Conservation (phyloP, 306 rosid genomes). For the Psophocarpus tetragonolobus region DNA sequence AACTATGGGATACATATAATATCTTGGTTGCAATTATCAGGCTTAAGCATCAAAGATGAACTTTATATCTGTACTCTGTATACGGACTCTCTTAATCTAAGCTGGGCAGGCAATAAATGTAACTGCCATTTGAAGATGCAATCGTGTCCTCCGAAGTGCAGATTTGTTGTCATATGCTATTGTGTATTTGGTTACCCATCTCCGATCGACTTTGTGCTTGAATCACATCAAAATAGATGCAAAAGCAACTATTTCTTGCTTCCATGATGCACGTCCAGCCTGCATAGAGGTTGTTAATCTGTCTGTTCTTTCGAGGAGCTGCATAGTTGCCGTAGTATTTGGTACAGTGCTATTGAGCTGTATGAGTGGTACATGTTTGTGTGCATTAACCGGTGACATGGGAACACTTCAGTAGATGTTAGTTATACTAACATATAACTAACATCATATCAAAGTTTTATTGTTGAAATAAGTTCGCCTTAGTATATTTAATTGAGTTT, state of each 20-base stretch:
- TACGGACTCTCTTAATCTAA: background rate
- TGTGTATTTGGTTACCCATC: too few relatives aligned
- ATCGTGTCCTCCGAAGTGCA: slow-evolving; percentile 22
- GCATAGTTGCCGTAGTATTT: background rate
- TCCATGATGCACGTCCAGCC: too few relatives aligned
- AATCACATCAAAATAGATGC: too few relatives aligned
- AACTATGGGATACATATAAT: background rate
- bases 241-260: too few relatives aligned
- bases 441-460: background rate
- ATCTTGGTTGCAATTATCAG: slow-evolving; percentile 6
- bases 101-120: slow-evolving; percentile 14
- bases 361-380: background rate
- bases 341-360: background rate
- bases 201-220: too few relatives aligned
- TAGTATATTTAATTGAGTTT: background rate
- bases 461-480: background rate
- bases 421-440: background rate
- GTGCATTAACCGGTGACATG: background rate
- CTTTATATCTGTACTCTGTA: slow-evolving; percentile 19
- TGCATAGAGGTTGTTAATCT: too few relatives aligned
- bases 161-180: background rate
- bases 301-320: background rate
- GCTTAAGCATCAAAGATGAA: slow-evolving; percentile 20
- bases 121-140: slow-evolving; percentile 12
- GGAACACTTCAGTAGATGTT: background rate